Evolutionary conservation across 345 rosid species (phyloP), one percentile per base, ranked within the genome.

Genomic region (Eucalyptus lansdowneana): DNA sequence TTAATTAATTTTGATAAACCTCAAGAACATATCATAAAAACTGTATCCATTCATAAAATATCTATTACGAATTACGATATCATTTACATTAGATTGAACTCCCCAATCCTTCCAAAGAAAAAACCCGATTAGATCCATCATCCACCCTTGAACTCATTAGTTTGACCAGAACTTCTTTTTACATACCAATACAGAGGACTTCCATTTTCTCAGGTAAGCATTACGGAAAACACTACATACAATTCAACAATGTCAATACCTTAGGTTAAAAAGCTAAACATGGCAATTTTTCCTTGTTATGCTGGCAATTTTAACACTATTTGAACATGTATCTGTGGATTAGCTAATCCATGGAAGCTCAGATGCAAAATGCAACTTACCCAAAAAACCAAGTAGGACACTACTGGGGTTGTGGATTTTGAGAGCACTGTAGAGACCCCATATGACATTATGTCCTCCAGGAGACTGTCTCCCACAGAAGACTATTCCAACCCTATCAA

Each of bases 401-500:
- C 93, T 96, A 21, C 92, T 93, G 3, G 97, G 92, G 90, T 98
- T 97, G 95, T 98, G 99, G 65, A 91, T 91, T 90, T 98, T 95
- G 88, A 98, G 97, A 86, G 99, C 99, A 88, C 91, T 87, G 90
- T 91, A 91, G 89, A 98, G 97, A 76, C 99, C 99, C 99, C 99
- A 98, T 67, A 97, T 83, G 80, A 98, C 99, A 92, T 98, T 98
- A 91, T 98, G 99, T 86, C 99, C 99, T 89, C 98, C 99, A 9
- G 99, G 99, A 89, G 99, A 96, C 89, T 98, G 99, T 92, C 99
- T 96, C 89, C 99, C 99, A 91, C 96, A 95, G 89, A 98, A 97
- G 89, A 97, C 98, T 69, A 98, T 86, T 90, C 99, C 99, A 12
- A 98, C 99, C 96, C 99, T 98, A 93, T 88, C 86, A 89, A 50